Percentiles rank a stretch among this genome's conserved stretches.
These are phyloP conservation scores for Pichia sp. DNA, from an alignment of 1,139 yeast genomes.

Conservation along the genomic window DNA sequence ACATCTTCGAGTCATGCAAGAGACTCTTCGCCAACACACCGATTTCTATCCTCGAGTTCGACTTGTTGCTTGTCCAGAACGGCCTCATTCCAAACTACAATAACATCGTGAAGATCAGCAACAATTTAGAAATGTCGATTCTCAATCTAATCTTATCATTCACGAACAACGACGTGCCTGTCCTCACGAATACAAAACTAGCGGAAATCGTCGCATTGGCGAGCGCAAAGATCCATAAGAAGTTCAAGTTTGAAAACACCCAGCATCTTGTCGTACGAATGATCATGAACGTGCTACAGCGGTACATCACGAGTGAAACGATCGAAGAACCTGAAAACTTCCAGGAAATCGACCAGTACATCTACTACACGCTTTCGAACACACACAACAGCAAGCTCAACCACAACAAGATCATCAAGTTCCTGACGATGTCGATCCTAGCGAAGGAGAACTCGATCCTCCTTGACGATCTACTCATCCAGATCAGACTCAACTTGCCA, in stretches of 20 bases:
- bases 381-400: background rate
- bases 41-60: slow-evolving; percentile 9
- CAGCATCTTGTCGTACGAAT: slow-evolving; percentile 8
- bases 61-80: background rate
- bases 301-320: background rate
- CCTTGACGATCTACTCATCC: slow-evolving; percentile 50
- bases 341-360: slow-evolving; percentile 23
- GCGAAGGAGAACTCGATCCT: slow-evolving; percentile 4
- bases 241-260: background rate
- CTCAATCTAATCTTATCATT: slow-evolving; percentile 1
- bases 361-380: background rate
- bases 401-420: slow-evolving; percentile 40
- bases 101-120: background rate
- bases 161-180: background rate
- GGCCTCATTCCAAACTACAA: slow-evolving; percentile 8
- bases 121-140: slow-evolving; percentile 1
- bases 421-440: slow-evolving; percentile 26
- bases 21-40: slow-evolving; percentile 3
- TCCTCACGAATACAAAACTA: background rate
- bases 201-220: background rate
- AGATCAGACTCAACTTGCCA: slow-evolving; percentile 68
- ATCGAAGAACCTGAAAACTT: background rate
- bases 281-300: background rate
- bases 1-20: background rate
- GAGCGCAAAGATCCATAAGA: background rate